Percentiles rank a stretch among this genome's conserved stretches.
These are phyloP conservation scores for Ogataea paraovalis DNA, from an alignment of 805 yeast species.

Conservation along the genomic window DNA sequence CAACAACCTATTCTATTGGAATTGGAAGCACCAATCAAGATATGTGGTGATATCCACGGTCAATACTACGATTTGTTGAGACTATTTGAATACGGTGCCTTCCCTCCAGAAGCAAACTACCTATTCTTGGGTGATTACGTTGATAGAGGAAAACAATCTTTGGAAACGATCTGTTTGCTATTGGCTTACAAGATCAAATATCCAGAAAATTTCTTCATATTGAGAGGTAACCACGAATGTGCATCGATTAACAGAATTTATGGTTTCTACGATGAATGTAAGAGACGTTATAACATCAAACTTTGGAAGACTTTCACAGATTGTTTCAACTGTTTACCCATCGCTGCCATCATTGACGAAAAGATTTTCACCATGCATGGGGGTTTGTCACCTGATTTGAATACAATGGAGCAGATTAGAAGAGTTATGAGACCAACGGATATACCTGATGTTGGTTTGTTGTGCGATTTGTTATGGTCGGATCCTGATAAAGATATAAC, in stretches of 20 bases:
- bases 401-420: constrained; percentile 97
- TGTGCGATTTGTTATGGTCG: constrained; percentile 96
- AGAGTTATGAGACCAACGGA: constrained; percentile 99
- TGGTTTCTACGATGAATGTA: constrained; percentile 98
- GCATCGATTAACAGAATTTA: constrained; percentile 97
- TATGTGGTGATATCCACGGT: constrained; percentile 98
- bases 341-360: constrained; percentile 97
- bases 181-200: constrained; percentile 96
- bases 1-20: constrained; percentile 95
- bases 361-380: constrained; percentile 99
- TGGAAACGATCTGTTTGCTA: constrained; percentile 91
- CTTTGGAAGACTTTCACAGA: constrained; percentile 99
- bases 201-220: constrained; percentile 94
- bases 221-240: constrained; percentile 98
- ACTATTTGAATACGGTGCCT: constrained; percentile 96
- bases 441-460: constrained; percentile 94
- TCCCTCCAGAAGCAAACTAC: constrained; percentile 98
- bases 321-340: constrained; percentile 97
- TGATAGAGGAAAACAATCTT: constrained; percentile 96
- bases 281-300: constrained; percentile 95
- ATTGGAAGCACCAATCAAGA: constrained; percentile 94
- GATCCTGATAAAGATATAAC: constrained; percentile 98
- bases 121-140: constrained; percentile 95
- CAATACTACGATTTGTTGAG: constrained; percentile 95
- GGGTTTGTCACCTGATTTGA: constrained; percentile 94